A percentile compares a stretch with the other conserved stretches of the same genome.
Evolutionary conservation across 257 asterid species (phyloP).

Genomic region (Ophiorrhiza pumila): DNA sequence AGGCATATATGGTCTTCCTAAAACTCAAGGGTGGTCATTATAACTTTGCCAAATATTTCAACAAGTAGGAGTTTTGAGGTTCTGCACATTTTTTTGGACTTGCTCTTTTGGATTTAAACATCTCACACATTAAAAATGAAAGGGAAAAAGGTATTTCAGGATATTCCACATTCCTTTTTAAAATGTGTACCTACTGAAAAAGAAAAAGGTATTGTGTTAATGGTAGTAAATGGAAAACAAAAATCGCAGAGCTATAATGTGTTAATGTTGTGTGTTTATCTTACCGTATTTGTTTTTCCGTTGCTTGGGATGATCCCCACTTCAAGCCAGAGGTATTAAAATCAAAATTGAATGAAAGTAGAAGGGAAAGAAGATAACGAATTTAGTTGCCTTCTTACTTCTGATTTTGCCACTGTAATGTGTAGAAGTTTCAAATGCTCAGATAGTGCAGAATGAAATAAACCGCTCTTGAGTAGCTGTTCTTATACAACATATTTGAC

Average conservation of each 20-base stretch:
- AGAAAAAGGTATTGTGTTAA: neutral
- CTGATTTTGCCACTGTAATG: neutral
- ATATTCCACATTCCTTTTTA: no score
- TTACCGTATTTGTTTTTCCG: neutral
- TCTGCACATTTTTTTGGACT: neutral
- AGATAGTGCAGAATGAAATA: neutral
- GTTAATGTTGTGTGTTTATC: neutral
- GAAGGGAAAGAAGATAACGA: neutral
- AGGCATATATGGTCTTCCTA: neutral
- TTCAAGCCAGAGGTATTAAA: neutral
- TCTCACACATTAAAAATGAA: neutral
- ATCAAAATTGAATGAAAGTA: neutral
- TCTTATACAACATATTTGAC: neutral
- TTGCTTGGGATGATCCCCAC: neutral
- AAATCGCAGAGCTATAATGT: neutral
- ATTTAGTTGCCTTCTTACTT: neutral
- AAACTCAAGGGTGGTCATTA: neutral
- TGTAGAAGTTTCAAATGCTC: neutral
- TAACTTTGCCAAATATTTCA: neutral
- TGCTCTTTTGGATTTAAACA: neutral
- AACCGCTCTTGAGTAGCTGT: neutral
- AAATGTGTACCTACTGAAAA: neutral
- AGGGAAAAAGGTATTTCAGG: neutral
- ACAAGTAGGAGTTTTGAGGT: neutral
- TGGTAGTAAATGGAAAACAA: neutral